These are phyloP conservation scores for Fusarium sp. DNA, from an alignment of 2,329 filamentous ascomycete species.

Conservation along the genomic window DNA sequence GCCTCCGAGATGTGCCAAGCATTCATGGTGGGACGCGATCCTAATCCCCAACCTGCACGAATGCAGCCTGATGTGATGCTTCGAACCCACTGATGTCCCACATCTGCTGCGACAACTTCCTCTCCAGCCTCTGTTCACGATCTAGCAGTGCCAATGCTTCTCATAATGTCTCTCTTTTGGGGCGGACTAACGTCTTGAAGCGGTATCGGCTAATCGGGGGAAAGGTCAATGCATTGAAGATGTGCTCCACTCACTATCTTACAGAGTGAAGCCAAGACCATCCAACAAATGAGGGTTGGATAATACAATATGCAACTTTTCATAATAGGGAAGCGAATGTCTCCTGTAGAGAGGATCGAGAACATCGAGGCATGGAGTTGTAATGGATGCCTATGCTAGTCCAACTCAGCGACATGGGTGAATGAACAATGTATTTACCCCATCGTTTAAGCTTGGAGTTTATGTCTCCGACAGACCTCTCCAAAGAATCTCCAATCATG, in stretches of 20 bases:
- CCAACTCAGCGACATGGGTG: too few relatives aligned
- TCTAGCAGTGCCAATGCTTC: constrained; percentile 17
- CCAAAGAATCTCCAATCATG: constrained; percentile 32
- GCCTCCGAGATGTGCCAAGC: constrained; percentile 49
- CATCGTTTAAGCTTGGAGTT: constrained; percentile 9
- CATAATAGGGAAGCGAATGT: constrained; percentile 22
- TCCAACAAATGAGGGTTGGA: constrained; percentile 38
- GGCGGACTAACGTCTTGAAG: constrained; percentile 26
- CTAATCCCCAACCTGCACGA: constrained; percentile 43
- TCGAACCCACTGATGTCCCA: constrained; percentile 42
- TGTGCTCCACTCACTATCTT: constrained; percentile 45
- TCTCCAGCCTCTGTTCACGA: constrained; percentile 3
- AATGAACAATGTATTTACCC: background rate
- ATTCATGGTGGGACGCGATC: constrained; percentile 44
- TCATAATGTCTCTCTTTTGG: constrained; percentile 32
- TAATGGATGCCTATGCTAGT: background rate
- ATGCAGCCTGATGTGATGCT: constrained; percentile 46
- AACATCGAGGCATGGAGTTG: background rate
- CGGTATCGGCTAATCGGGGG: constrained; percentile 32
- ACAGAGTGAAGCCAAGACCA: constrained; percentile 29
- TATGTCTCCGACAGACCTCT: constrained; percentile 1
- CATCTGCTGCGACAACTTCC: constrained; percentile 28
- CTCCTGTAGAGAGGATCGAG: constrained; percentile 17
- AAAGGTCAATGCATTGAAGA: constrained; percentile 31
- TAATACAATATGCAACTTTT: constrained; percentile 35